Conservation (phyloP, 108 stramenopile genomes). For the Conticribra guillardii region DNA sequence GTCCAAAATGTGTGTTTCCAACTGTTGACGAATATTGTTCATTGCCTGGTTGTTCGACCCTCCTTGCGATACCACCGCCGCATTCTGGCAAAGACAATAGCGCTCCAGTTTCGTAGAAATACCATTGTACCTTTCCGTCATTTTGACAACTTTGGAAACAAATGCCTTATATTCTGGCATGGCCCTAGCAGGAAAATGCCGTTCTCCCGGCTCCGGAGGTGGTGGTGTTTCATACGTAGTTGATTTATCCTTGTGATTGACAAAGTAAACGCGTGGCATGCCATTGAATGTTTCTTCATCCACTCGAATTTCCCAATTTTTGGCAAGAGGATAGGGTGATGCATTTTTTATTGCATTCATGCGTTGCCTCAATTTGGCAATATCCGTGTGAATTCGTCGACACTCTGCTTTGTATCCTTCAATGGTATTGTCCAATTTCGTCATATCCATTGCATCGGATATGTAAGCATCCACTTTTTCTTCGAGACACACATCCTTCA, state of each 20-base stretch:
- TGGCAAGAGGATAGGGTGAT: conserved; percentile 71
- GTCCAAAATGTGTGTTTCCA: conserved; percentile 88
- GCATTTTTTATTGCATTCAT: conserved; percentile 75
- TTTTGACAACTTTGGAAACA: conserved; percentile 69
- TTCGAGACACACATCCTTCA: conserved; percentile 76
- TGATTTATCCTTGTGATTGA: conserved; percentile 83
- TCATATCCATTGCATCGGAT: conserved; percentile 57
- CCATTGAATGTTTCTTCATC: conserved; percentile 70
- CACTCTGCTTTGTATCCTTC: conserved; percentile 72
- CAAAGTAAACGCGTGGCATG: conserved; percentile 70
- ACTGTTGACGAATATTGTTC: conserved; percentile 55
- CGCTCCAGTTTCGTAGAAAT: conserved; percentile 71
- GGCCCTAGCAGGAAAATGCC: conserved; percentile 54
- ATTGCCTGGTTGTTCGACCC: conserved; percentile 35
- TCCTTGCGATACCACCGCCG: conserved; percentile 19
- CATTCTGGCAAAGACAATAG: conserved; percentile 52
- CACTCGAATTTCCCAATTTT: conserved; percentile 93
- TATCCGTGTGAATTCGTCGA: conserved; percentile 62
- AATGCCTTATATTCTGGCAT: conserved; percentile 86
- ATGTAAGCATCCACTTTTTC: conserved; percentile 74
- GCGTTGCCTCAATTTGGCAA: conserved; percentile 59
- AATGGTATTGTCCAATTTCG: conserved; percentile 67
- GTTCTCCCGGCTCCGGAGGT: conserved; percentile 81
- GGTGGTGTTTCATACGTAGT: conserved; percentile 84
- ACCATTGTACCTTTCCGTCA: conserved; percentile 77